Conservation (phyloP, 228 moss, liverwort and hornwort species). For the Sphagnum fallax region DNA sequence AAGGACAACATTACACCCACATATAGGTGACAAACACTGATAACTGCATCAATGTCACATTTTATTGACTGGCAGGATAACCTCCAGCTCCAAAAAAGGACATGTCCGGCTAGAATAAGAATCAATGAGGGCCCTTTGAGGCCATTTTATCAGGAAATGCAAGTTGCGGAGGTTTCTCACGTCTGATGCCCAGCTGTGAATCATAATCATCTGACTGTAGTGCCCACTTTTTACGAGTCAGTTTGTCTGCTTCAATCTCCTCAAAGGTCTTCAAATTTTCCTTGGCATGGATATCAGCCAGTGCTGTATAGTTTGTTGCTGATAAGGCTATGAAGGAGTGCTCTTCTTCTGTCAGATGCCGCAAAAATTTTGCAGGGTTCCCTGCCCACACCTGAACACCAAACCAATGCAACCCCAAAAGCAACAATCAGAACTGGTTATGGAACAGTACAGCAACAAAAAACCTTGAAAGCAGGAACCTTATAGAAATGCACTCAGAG, state of each 20-base stretch:
- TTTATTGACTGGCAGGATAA: not conserved
- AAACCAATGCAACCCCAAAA: not conserved
- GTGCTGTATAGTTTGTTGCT: conserved; percentile 45
- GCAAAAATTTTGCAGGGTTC: conserved; percentile 79
- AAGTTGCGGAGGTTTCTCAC: conserved; percentile 41
- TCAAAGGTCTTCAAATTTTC: conserved; percentile 70
- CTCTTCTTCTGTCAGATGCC: conserved; percentile 69
- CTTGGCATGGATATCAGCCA: conserved; percentile 61
- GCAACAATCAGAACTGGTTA: no score
- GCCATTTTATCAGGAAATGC: conserved; percentile 34
- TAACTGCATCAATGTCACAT: not conserved
- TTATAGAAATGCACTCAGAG: not conserved
- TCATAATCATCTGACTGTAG: conserved; percentile 42
- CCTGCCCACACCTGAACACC: conserved; percentile 75
- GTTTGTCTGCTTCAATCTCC: conserved; percentile 54
- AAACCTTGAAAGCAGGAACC: not conserved
- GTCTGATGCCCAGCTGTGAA: conserved; percentile 13
- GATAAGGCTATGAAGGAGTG: conserved; percentile 49
- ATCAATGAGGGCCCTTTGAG: conserved; percentile 40
- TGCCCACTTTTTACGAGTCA: conserved; percentile 40
- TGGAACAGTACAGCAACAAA: no score
- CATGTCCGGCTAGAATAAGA: not conserved
- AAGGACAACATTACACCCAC: no score
- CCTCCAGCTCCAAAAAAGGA: conserved; percentile 3
- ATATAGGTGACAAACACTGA: not conserved